Evolutionary conservation across 2,329 filamentous ascomycete species (phyloP), one percentile per base, ranked within the genome.

Genomic region (Botrytis elliptica): DNA sequence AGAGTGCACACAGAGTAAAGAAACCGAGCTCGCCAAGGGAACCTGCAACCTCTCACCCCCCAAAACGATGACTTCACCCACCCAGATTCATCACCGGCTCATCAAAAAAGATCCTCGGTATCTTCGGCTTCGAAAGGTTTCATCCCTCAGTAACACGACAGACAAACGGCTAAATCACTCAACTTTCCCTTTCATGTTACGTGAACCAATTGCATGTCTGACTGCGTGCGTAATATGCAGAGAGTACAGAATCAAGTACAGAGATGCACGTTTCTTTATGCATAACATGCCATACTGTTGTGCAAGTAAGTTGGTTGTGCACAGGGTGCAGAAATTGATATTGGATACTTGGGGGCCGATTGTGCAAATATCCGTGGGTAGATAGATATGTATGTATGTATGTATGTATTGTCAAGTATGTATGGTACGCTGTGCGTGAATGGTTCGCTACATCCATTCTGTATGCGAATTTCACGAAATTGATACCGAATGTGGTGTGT

Each of bases 221-320:
- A 40, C 33, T 29, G 65, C 64, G 46, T 67, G 65, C 65, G 65
- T 40, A 18, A 40, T 68, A 68, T 55, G 65, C 65, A 55, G 29
- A 55, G 33, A 36, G 64, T 36, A 66, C 64, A 49, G 64, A 66
- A 66, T 52, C 64, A 66, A 66, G 64, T 18, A 66, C 29, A 66
- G 49, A 63, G 46, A 68, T 55, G 46, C 65, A 55, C 46, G 46
- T 55, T 55, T 40, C 42, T 67, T n/a, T n/a, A 67, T 52, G 33
- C 64, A 67, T 38, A 67, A 52, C 64, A 67, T 67, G 64, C 64
- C 16, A 67, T 67, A 46, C n/a, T 46, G 42, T 46, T 65, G 63
- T 42, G 40, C 29, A 33, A 29, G n/a, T 22, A 33, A 46, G 46
- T 49, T 49, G 46, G 40, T 46, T 49, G 29, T 66, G 42, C 63